phyloP scores from a whole-genome alignment of 2,329 filamentous ascomycete genomes.

The Sporothrix sp. region DNA sequence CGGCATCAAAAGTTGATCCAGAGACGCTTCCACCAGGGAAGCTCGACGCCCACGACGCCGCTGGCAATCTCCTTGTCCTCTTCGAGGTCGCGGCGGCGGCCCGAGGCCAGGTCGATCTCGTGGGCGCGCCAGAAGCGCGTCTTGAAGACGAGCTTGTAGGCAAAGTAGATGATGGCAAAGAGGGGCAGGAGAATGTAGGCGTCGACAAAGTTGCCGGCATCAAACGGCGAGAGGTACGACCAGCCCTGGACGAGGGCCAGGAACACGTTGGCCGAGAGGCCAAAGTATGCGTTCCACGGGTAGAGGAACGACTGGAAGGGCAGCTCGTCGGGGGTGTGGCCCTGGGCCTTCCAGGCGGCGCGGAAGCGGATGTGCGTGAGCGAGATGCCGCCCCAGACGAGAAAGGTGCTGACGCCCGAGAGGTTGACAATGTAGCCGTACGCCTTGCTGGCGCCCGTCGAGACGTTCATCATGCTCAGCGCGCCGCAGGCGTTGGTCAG shows the following conservation, averaged over 20 bases:
- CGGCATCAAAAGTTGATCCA: conserved; percentile 30
- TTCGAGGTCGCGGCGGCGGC: conserved; percentile 46
- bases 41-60: conserved; percentile 19
- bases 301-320: conserved; percentile 47
- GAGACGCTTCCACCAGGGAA: conserved; percentile 35
- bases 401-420: conserved; percentile 58
- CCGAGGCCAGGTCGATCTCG: conserved; percentile 48
- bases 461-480: conserved; percentile 66
- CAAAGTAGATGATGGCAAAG: conserved; percentile 47
- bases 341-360: conserved; percentile 49
- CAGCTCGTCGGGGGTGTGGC: conserved; percentile 42
- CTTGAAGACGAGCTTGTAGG: conserved; percentile 44
- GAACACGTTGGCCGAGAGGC: conserved; percentile 47
- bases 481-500: conserved; percentile 62
- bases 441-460: conserved; percentile 53
- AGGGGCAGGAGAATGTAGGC: conserved; percentile 53
- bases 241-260: conserved; percentile 53
- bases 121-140: conserved; percentile 40
- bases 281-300: conserved; percentile 51
- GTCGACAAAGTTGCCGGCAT: conserved; percentile 50
- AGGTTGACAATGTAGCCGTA: conserved; percentile 64
- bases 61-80: conserved; percentile 28
- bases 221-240: conserved; percentile 49
- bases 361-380: conserved; percentile 66
- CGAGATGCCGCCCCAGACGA: conserved; percentile 62